Conservation (phyloP, 2,329 filamentous ascomycete species). For the Orbilia brochopaga region DNA sequence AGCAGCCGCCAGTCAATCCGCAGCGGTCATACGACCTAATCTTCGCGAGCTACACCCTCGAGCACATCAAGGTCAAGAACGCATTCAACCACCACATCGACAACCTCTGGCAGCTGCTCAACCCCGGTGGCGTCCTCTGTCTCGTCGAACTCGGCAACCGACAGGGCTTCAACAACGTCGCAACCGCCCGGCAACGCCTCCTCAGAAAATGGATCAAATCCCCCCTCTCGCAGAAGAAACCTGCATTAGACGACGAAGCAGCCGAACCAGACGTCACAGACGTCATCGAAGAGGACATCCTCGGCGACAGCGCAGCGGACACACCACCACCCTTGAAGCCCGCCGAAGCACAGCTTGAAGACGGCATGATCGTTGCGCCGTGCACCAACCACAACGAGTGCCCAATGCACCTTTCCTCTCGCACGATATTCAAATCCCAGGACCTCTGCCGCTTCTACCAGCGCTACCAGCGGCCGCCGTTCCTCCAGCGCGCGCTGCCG, state of each 20-base stretch:
- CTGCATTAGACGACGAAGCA: conserved; percentile 54
- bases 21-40: conserved; percentile 88
- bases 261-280: conserved; percentile 56
- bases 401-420: conserved; percentile 77
- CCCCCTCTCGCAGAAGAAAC: conserved; percentile 58
- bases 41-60: conserved; percentile 68
- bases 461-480: conserved; percentile 81
- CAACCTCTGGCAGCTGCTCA: conserved; percentile 87
- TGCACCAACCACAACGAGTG: conserved; percentile 90
- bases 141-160: conserved; percentile 90
- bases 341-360: conserved; percentile 54
- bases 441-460: conserved; percentile 93
- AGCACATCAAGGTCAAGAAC: conserved; percentile 61
- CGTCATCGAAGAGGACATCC: conserved; percentile 57
- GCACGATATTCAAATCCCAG: conserved; percentile 77
- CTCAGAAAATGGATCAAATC: conserved; percentile 76
- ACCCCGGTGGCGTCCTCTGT: conserved; percentile 83
- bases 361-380: conserved; percentile 69
- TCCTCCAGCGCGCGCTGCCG: conserved; percentile 74
- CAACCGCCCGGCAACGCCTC: conserved; percentile 78
- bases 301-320: conserved; percentile 10
- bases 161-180: conserved; percentile 89
- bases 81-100: conserved; percentile 79
- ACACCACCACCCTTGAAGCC: conserved; percentile 61
- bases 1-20: conserved; percentile 63